phyloP scores from a whole-genome alignment of 192 early-diverging fungal species.

The Kappamyces sp. region DNA sequence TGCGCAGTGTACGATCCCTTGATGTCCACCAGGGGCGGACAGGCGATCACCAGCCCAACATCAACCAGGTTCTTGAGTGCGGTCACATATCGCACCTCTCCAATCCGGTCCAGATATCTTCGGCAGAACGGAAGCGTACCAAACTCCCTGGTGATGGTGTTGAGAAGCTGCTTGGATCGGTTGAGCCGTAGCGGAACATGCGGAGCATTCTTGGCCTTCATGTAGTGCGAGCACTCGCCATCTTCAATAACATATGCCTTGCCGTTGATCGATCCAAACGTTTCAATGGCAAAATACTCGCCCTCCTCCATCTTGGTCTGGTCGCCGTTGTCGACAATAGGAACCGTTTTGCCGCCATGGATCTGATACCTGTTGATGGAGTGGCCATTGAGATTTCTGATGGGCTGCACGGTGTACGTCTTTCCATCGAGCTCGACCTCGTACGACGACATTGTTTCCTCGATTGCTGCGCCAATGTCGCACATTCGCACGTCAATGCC shows the following conservation, averaged over 20 bases:
- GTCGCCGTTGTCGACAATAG: constrained; percentile 84
- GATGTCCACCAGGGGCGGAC: constrained; percentile 84
- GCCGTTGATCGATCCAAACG: constrained; percentile 94
- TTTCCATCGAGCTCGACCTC: constrained; percentile 94
- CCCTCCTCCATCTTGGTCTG: constrained; percentile 94
- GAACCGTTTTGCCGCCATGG: constrained; percentile 90
- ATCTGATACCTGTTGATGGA: constrained; percentile 88
- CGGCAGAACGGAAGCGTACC: constrained; percentile 93
- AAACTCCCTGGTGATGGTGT: constrained; percentile 82
- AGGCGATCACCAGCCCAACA: constrained; percentile 69
- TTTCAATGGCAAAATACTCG: constrained; percentile 93
- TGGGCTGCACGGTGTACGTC: constrained; percentile 81
- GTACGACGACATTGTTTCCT: constrained; percentile 98
- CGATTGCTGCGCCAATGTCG: constrained; percentile 92
- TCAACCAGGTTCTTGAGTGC: constrained; percentile 83
- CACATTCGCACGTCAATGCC: constrained; percentile 93
- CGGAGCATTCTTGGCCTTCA: constrained; percentile 50
- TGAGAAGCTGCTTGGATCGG: constrained; percentile 67
- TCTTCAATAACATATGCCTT: constrained; percentile 84
- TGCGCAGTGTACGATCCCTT: constrained; percentile 91
- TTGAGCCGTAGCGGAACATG: constrained; percentile 65
- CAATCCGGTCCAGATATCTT: constrained; percentile 88
- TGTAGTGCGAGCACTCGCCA: constrained; percentile 88
- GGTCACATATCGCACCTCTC: constrained; percentile 83
- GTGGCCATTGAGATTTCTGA: constrained; percentile 95